Percentiles rank a stretch among this genome's conserved stretches.
These are phyloP conservation scores for Paecilomyces dactylethromorphus DNA, from an alignment of 2,329 filamentous ascomycete genomes.

Conservation along the genomic window DNA sequence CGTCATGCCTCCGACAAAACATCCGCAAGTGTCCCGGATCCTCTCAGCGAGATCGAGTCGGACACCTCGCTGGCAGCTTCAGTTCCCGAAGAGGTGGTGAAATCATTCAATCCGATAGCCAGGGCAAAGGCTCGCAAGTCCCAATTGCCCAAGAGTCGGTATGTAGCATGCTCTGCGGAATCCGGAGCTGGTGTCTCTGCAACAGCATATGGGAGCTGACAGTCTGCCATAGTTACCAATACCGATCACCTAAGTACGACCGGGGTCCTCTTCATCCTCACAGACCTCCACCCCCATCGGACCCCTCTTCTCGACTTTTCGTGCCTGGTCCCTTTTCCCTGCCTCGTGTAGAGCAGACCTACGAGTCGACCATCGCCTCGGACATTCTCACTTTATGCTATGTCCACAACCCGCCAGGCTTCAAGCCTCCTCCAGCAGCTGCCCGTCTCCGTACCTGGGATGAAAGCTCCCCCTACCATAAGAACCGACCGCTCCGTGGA, in stretches of 20 bases:
- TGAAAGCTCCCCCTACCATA: slow-evolving; percentile 86
- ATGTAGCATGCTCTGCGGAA: slow-evolving; percentile 12
- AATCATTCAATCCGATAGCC: slow-evolving; percentile 45
- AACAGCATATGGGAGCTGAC: not conserved
- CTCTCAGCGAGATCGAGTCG: slow-evolving; percentile 40
- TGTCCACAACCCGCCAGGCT: slow-evolving; percentile 75
- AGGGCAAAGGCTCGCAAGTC: slow-evolving; percentile 38
- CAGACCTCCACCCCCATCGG: slow-evolving; percentile 78
- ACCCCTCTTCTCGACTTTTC: slow-evolving; percentile 82
- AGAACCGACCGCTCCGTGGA: slow-evolving; percentile 77
- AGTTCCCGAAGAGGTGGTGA: slow-evolving; percentile 33
- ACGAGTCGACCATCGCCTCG: slow-evolving; percentile 73
- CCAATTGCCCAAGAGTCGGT: slow-evolving; percentile 50
- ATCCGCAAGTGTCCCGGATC: slow-evolving; percentile 21
- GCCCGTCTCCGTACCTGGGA: slow-evolving; percentile 80
- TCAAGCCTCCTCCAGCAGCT: slow-evolving; percentile 48
- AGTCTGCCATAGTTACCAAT: slow-evolving; percentile 67
- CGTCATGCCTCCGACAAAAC: slow-evolving; percentile 44
- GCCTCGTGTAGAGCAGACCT: slow-evolving; percentile 84
- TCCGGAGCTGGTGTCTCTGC: slow-evolving; percentile 1
- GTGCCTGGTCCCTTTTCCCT: slow-evolving; percentile 84
- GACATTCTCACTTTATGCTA: slow-evolving; percentile 89
- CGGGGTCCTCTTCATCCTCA: slow-evolving; percentile 89
- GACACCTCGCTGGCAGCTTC: slow-evolving; percentile 38
- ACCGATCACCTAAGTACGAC: slow-evolving; percentile 88